Percentiles rank a stretch among this genome's conserved stretches.
phyloP scores from a whole-genome alignment of 208 protist genomes.

The Trypanosomatidae sp. region DNA sequence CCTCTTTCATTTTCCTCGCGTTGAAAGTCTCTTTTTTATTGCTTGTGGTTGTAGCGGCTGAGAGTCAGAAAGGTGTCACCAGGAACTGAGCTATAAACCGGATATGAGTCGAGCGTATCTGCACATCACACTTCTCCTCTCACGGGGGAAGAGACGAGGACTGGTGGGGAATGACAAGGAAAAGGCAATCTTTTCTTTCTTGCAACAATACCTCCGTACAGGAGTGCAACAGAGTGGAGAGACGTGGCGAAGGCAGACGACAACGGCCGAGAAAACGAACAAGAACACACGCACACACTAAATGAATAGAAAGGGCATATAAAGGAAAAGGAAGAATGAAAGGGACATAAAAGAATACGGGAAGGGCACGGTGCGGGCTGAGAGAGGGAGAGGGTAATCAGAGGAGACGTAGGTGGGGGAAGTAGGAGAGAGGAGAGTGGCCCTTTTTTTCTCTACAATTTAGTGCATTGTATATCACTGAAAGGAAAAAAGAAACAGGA shows the following conservation, averaged over 20 bases:
- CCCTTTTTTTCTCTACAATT: not conserved
- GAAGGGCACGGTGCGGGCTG: not conserved
- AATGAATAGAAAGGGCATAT: not conserved
- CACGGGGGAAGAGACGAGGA: not conserved
- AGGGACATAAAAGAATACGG: not conserved
- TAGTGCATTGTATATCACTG: not conserved
- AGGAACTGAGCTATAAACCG: not conserved
- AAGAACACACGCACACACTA: conserved; percentile 4
- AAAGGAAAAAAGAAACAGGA: not conserved
- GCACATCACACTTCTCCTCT: not conserved
- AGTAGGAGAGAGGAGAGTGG: not conserved
- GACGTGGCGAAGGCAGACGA: not conserved
- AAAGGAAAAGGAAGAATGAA: not conserved
- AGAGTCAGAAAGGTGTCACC: not conserved
- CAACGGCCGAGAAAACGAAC: conserved; percentile 1
- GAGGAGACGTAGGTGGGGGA: not conserved
- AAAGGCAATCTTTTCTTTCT: not conserved
- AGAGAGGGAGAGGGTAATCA: not conserved
- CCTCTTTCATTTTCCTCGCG: not conserved
- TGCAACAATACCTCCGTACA: not conserved
- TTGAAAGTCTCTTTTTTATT: not conserved
- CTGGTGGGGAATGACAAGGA: not conserved
- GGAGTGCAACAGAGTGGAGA: not conserved
- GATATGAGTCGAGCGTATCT: not conserved
- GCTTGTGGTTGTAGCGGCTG: not conserved